Base-by-base conservation (phyloP, 768 basidiomycete genomes). In the Tylopilus vinaceipallidus region DNA sequence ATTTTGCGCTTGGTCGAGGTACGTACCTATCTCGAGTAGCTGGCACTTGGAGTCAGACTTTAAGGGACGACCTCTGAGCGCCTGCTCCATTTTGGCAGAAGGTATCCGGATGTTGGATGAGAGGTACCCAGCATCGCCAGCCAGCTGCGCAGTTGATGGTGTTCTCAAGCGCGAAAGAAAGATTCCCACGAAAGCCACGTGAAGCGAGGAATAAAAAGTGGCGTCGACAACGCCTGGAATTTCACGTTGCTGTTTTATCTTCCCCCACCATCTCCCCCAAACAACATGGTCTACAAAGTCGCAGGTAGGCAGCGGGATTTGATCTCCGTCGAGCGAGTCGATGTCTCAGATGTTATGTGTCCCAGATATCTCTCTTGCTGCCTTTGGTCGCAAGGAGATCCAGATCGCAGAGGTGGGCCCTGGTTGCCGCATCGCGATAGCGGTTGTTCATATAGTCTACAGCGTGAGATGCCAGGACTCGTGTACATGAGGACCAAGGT, bases 321-420 rank as follows among this genome's bases (percentile, higher is more conserved):
- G 14, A 12, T 47, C 11, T 0, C 2, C 12, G 9, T 20, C 22
- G 33, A 32, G 6, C 0, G 5, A 29, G 22, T 35, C 23, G 30
- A 20, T 27, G 47, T 45, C 50, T 54, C n/a, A 52, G 55, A 0
- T 20, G 55, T 0, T 24, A 23, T 29, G 27, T 14, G 34, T 35
- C 29, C 47, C 38, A 91, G 93, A 93, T 68, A 77, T 95, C 64
- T 98, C 95, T 64, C 91, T 99, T 68, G 97, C 97, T 68, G 95
- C 95, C 53, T 99, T 98, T 75, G 93, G 95, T 73, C 93, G 95
- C 79, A 99, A 99, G 79, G 95, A 99, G 78, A 91, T 99, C 64
- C 87, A 95, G 77, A 90, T 99, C 72, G 95, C 95, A 56, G 95
- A 99, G 86, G 95, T 95, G 71, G 59, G 69, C 46, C 36, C 35